Percentiles rank a stretch among this genome's conserved stretches.
phyloP scores from a whole-genome alignment of 768 basidiomycete genomes.

The Suillus sp. region DNA sequence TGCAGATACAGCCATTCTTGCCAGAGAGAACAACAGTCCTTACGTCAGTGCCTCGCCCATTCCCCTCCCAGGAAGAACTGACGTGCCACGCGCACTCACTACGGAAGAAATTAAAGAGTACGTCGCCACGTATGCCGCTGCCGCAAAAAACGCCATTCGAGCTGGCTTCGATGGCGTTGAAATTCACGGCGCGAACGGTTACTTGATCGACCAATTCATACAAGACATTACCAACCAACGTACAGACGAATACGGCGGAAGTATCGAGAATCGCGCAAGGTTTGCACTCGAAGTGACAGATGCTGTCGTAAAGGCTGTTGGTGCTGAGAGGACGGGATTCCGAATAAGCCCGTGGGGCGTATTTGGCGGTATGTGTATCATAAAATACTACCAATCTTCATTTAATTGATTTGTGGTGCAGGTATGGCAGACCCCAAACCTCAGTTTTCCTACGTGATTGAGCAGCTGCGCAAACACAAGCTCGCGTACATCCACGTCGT shows the following conservation, averaged over 20 bases:
- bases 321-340: constrained; percentile 53
- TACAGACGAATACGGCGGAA: constrained; percentile 70
- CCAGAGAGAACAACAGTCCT: constrained; percentile 32
- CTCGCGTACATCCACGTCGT: constrained; percentile 56
- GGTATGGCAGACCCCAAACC: constrained; percentile 58
- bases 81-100: constrained; percentile 23
- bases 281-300: constrained; percentile 59
- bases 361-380: constrained; percentile 14
- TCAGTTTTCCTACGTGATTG: constrained; percentile 53
- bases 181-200: too few species aligned
- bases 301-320: constrained; percentile 53
- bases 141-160: constrained; percentile 38
- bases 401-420: constrained; percentile 22
- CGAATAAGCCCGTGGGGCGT: constrained; percentile 59
- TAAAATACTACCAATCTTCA: constrained; percentile 4
- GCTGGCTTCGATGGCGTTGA: too few species aligned
- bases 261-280: constrained; percentile 56
- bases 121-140: constrained; percentile 31
- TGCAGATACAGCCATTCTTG: constrained; percentile 37
- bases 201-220: constrained; percentile 62
- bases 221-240: constrained; percentile 58
- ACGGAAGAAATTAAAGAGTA: constrained; percentile 38
- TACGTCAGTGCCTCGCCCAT: constrained; percentile 39
- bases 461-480: constrained; percentile 37
- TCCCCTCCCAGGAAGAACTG: constrained; percentile 20